Evolutionary conservation across 2,329 filamentous ascomycete species (phyloP).

Genomic region (Exophiala bonariae): DNA sequence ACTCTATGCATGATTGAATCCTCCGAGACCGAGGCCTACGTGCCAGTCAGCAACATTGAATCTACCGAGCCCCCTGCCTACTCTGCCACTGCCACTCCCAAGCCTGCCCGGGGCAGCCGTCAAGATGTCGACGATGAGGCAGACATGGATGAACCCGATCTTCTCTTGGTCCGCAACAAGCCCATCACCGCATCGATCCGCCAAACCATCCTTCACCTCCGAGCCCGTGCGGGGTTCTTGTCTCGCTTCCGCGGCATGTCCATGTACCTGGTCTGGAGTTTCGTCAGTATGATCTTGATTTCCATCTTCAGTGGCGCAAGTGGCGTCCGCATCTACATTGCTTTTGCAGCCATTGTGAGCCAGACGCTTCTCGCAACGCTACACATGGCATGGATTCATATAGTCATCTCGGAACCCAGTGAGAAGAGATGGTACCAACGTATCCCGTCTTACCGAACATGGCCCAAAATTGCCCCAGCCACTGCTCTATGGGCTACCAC

Average conservation of each 20-base stretch:
- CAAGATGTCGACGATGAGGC: constrained; percentile 24
- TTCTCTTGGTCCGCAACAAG: constrained; percentile 50
- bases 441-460: constrained; percentile 65
- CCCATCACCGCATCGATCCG: constrained; percentile 64
- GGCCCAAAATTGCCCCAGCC: constrained; percentile 70
- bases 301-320: constrained; percentile 48
- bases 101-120: constrained; percentile 24
- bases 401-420: constrained; percentile 73
- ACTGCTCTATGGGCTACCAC: constrained; percentile 61
- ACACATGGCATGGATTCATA: constrained; percentile 79
- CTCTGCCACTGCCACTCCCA: constrained; percentile 30
- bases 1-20: constrained; percentile 66
- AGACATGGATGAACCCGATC: constrained; percentile 42
- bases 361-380: constrained; percentile 66
- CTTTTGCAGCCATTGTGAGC: constrained; percentile 57
- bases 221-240: constrained; percentile 61
- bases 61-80: constrained; percentile 32
- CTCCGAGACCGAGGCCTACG: constrained; percentile 53
- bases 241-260: constrained; percentile 69
- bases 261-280: constrained; percentile 49
- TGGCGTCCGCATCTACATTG: constrained; percentile 46
- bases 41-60: constrained; percentile 48
- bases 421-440: constrained; percentile 66
- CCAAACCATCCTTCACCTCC: constrained; percentile 61
- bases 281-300: constrained; percentile 45